Percentiles rank a stretch among this genome's conserved stretches.
Conservation (phyloP, 176 grass and related monocot genomes). For the Zea mays region DNA sequence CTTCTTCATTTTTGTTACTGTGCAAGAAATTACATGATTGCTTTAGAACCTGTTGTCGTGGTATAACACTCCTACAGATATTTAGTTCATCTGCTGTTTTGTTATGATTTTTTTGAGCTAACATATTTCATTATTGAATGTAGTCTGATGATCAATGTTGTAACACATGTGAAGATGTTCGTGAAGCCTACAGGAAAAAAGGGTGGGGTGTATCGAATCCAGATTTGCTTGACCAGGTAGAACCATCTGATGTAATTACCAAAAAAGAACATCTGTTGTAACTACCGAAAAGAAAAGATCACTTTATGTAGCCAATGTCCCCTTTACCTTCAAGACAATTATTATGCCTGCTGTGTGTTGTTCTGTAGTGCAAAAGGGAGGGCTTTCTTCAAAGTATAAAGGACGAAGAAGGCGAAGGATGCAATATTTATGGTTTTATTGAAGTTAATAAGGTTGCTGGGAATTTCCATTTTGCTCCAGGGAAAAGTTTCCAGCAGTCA, state of each 20-base stretch:
- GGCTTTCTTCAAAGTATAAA: constrained; percentile 96
- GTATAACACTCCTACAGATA: neutral
- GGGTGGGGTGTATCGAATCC: constrained; percentile 93
- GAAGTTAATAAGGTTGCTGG: constrained; percentile 97
- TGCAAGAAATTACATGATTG: neutral
- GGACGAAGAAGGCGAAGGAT: constrained; percentile 99
- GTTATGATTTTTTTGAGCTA: constrained; percentile 25
- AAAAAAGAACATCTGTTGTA: neutral
- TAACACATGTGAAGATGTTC: constrained; percentile 95
- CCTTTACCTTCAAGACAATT: constrained; percentile 25
- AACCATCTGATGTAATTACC: neutral
- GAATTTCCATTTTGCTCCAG: constrained; percentile 99
- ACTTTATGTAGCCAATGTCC: constrained; percentile 10
- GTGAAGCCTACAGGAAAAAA: constrained; percentile 93
- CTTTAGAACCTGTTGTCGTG: neutral
- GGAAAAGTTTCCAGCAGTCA: constrained; percentile 96
- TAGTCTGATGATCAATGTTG: constrained; percentile 88
- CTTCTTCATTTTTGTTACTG: neutral
- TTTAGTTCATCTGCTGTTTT: constrained; percentile 23
- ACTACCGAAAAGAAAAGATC: neutral
- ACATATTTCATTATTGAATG: constrained; percentile 39
- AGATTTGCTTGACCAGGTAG: constrained; percentile 87
- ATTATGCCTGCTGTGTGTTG: constrained; percentile 23
- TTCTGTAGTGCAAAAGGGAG: constrained; percentile 93
- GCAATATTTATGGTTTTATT: constrained; percentile 92